Evolutionary conservation across 129 eudicot genomes (phyloP), one percentile per base, ranked within the genome.

Genomic region (Lactuca saligna): DNA sequence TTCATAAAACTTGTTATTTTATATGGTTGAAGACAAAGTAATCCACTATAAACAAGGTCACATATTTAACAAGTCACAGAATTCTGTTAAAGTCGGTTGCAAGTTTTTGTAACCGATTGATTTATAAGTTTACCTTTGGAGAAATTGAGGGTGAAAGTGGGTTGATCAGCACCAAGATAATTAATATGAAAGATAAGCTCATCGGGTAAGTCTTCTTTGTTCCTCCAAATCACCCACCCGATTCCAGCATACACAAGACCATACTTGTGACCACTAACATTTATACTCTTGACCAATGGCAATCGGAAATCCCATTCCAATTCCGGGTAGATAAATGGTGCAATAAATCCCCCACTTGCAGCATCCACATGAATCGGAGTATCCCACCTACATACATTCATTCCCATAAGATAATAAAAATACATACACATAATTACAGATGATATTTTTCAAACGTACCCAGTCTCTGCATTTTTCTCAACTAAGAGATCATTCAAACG

Each of bases 131-230:
- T 78, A 89, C 96, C 97, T 76, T 90, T 90, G 15, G 97, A 90
- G 83, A 90, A 90, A 68, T 90, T 90, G 72, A 90, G 94, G 51
- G 97, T 90, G 82, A 90, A 90, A 55, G 97, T 90, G 49, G 97
- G 97, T 63, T 90, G 97, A 84, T 90, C 94, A 57, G 97, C 82
- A 54, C 97, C 97, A 63, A 90, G 95, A 75, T 90, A 90, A 82
- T 90, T 90, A 7, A 90, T 90, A 54, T 90, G 97, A 68, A 90
- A 90, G 76, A 90, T 87, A 48, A 90, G 91, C 46, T 90, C 95
- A 0, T 90, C 97, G 6, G 97, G 97, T 58, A 90, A 81, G 73
- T 90, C 95, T 61, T 82, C 94, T 62, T 84, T 86, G 91, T 48
- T 90, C 82, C 97, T 86, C 97, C 97, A 90, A 31, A 90, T 76